These are phyloP conservation scores for Alternaria consortialis DNA, from an alignment of 2,329 filamentous ascomycete species.

Conservation along the genomic window DNA sequence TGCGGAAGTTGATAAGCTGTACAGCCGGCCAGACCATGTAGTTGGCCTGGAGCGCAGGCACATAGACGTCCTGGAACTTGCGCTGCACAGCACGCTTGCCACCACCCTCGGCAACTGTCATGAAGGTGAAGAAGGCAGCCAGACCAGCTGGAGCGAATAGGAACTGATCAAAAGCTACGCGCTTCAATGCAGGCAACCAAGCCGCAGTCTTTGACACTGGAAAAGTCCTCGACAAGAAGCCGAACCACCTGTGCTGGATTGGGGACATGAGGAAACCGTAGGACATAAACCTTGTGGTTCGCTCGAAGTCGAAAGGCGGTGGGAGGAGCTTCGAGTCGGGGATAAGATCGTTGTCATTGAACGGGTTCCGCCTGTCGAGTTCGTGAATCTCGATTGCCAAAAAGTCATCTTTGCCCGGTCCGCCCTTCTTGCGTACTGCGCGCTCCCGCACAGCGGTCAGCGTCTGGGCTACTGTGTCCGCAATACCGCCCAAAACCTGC, in stretches of 20 bases:
- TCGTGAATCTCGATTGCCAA: conserved; percentile 90
- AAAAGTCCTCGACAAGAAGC: conserved; percentile 81
- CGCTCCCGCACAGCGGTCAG: conserved; percentile 83
- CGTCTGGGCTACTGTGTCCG: conserved; percentile 93
- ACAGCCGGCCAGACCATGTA: conserved; percentile 95
- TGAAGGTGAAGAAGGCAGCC: conserved; percentile 89
- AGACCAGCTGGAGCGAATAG: conserved; percentile 92
- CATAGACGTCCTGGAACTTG: conserved; percentile 93
- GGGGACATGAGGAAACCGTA: conserved; percentile 98
- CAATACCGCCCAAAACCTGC: conserved; percentile 82
- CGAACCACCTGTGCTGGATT: conserved; percentile 95
- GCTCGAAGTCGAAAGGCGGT: conserved; percentile 93
- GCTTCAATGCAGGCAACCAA: conserved; percentile 82
- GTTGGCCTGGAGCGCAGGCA: conserved; percentile 94
- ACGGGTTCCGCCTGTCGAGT: conserved; percentile 80
- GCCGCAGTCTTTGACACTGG: conserved; percentile 78
- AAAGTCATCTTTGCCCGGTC: conserved; percentile 70
- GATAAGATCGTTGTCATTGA: conserved; percentile 71
- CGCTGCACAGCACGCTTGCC: conserved; percentile 78
- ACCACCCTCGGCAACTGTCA: conserved; percentile 95
- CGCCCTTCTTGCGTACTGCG: conserved; percentile 72
- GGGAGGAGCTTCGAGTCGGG: conserved; percentile 69
- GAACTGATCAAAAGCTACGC: conserved; percentile 91
- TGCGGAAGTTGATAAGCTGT: conserved; percentile 93
- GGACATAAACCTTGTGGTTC: conserved; percentile 92